Conservation (phyloP, 1,284 basidiomycete species). For the Ganoderma sinense region DNA sequence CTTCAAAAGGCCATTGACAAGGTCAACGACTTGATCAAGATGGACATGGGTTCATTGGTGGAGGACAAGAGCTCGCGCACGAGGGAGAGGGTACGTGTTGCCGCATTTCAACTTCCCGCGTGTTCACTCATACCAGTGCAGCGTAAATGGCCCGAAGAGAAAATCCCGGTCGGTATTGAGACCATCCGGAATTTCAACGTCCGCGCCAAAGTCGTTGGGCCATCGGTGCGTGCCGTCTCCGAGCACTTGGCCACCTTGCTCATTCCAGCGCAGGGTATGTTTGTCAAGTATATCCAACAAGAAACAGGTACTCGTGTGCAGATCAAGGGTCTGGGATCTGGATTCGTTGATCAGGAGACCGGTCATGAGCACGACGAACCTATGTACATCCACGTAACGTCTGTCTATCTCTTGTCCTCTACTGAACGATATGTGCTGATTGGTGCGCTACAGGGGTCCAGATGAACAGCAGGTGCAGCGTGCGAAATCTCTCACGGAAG, state of each 20-base stretch:
- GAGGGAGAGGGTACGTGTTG: conserved; percentile 59
- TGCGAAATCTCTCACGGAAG: conserved; percentile 89
- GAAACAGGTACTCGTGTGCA: conserved; percentile 98
- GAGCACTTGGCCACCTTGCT: not conserved
- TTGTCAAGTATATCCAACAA: conserved; percentile 98
- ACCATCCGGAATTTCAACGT: conserved; percentile 97
- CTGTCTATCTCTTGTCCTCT: conserved; percentile 35
- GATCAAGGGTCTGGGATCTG: conserved; percentile 95
- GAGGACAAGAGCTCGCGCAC: conserved; percentile 81
- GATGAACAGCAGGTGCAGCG: conserved; percentile 88
- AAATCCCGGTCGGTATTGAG: conserved; percentile 88
- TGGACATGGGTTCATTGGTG: conserved; percentile 89
- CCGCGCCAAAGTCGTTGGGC: conserved; percentile 96
- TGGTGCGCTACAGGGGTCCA: conserved; percentile 70
- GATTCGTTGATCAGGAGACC: conserved; percentile 95
- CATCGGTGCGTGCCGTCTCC: conserved; percentile 62
- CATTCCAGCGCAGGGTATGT: conserved; percentile 75
- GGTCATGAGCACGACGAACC: conserved; percentile 91
- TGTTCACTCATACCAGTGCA: conserved; percentile 39
- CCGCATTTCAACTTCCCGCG: not conserved
- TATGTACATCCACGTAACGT: conserved; percentile 96
- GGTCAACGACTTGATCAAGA: conserved; percentile 85
- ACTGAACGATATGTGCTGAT: conserved; percentile 3
- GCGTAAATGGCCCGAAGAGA: conserved; percentile 97
- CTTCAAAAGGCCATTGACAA: conserved; percentile 85